Conservation (phyloP, 176 grass and related monocot genomes). For the Paspalum vaginatum region DNA sequence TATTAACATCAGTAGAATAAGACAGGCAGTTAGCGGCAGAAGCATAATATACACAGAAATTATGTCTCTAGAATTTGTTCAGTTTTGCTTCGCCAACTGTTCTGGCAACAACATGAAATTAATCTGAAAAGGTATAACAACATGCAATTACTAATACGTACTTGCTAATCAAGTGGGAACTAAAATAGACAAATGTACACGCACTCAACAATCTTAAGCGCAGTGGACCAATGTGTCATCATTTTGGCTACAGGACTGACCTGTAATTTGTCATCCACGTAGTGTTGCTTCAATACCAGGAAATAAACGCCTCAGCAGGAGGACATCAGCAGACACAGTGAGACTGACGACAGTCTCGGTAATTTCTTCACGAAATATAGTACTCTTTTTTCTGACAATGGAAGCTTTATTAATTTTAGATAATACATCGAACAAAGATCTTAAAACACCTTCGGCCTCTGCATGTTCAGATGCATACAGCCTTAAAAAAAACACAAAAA, state of each 20-base stretch:
- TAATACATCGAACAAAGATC: too few species aligned
- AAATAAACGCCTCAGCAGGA: slow-evolving; percentile 2
- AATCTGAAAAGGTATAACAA: not conserved
- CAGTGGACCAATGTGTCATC: not conserved
- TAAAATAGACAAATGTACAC: not conserved
- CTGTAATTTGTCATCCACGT: slow-evolving; percentile 28
- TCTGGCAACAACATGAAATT: not conserved
- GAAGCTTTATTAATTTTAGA: too few species aligned
- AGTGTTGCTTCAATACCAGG: slow-evolving; percentile 11
- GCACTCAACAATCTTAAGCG: not conserved
- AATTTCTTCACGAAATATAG: not conserved
- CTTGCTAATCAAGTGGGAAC: too few species aligned
- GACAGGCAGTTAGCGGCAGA: slow-evolving; percentile 10
- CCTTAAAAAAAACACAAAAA: too few species aligned
- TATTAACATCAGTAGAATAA: not conserved
- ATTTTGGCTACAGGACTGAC: slow-evolving; percentile 25
- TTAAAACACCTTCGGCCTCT: too few species aligned
- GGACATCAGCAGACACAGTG: not conserved
- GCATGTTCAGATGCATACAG: too few species aligned
- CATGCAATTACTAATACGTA: not conserved
- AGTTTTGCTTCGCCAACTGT: not conserved
- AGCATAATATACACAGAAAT: not conserved
- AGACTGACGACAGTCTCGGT: not conserved
- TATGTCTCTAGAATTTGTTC: not conserved
- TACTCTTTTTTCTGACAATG: too few species aligned